phyloP scores from a whole-genome alignment of 2,329 filamentous ascomycete genomes.

The Hawksworthiomyces lignivorus region DNA sequence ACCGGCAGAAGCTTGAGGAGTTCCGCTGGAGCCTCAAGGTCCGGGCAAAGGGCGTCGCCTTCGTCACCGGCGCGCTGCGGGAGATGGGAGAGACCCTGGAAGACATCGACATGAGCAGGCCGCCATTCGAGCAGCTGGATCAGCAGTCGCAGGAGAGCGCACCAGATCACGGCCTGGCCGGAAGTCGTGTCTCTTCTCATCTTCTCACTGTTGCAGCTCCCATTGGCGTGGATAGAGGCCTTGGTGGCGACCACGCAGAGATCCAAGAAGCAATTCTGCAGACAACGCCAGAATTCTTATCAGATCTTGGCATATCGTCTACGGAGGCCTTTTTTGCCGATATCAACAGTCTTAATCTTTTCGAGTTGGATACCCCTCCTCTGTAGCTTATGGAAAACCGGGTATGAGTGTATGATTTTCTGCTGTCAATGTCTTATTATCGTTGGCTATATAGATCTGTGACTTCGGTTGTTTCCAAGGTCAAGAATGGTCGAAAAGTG shows the following conservation, averaged over 20 bases:
- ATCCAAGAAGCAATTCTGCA: background rate
- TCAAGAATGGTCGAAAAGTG: too few species aligned
- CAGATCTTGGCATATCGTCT: background rate
- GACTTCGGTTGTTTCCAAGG: too few species aligned
- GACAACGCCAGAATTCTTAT: constrained; percentile 4
- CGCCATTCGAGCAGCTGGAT: background rate
- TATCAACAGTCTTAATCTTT: constrained; percentile 1
- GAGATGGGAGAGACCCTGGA: constrained; percentile 25
- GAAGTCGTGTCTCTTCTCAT: too few species aligned
- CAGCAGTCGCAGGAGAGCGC: too few species aligned
- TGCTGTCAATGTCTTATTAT: too few species aligned
- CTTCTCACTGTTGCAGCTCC: too few species aligned
- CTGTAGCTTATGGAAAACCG: too few species aligned
- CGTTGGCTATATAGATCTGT: too few species aligned
- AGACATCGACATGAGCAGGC: constrained; percentile 11
- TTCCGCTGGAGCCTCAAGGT: constrained; percentile 35
- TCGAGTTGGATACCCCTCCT: background rate
- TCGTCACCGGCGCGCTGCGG: constrained; percentile 31
- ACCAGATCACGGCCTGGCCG: too few species aligned
- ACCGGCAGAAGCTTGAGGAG: constrained; percentile 31
- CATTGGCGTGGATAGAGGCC: too few species aligned
- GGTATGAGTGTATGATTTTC: too few species aligned
- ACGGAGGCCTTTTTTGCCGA: constrained; percentile 26
- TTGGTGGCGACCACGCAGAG: too few species aligned
- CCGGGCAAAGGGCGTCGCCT: constrained; percentile 29